Evolutionary conservation across 306 rosid species (phyloP), one percentile per base, ranked within the genome.

Genomic region (Inga laurina): DNA sequence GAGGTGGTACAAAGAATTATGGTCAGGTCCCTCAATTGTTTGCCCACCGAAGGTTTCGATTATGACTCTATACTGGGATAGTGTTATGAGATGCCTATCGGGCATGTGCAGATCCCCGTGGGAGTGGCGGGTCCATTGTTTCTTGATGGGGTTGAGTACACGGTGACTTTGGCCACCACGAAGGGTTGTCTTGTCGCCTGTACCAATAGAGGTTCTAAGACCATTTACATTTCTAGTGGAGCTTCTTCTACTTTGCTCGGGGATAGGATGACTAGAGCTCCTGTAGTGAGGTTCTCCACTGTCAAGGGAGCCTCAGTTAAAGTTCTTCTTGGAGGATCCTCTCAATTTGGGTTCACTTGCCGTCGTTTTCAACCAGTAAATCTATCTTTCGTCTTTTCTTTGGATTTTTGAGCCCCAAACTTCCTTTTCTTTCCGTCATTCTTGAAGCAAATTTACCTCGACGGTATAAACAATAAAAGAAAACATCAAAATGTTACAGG

Each of bases 31-130:
- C 84, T 95, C 0, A 27, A 75, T 5, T 97, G 93, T 16, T 64
- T 95, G 27, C 98, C 99, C 0, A 49, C 90, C 19, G 96, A 92
- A 19, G 94, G 95, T 5, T 93, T 93, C 56, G 90, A 95, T 79
- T 95, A 93, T 56, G 94, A 84, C 2, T 86, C 99, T 1, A 92
- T 95, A 24, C 61, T 93, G 74, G 99, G 98, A 0, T 98, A 95
- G 92, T 95, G 99, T 86, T 95, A 98, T 13, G 99, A 95, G 80
- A 92, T 93, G 98, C 99, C 99, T 21, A 73, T 95, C 2, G 99
- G 99, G 1, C 93, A 84, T 34, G 70, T 95, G 2, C 97, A 92
- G 81, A 88, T 95, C 77, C 99, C 99, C 8, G 98, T 95, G 15
- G 99, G 99, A 7, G 90, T 95, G 19, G 98, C 96, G 0, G 99